Evolutionary conservation across 257 asterid species (phyloP), one percentile per base, ranked within the genome.

Genomic region (Solanum piurae): DNA sequence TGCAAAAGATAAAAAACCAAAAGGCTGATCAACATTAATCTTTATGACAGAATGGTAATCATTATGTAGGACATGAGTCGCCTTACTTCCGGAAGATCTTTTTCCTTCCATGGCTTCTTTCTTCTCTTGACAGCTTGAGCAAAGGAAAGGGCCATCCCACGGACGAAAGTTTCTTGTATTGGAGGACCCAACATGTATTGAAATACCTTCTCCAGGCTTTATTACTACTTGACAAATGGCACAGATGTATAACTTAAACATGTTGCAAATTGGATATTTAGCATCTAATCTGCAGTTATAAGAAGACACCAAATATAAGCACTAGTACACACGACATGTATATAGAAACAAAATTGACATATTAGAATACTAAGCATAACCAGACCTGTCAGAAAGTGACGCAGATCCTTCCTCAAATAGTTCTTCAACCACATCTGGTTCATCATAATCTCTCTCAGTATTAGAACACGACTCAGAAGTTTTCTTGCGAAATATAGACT

Each of bases 21-120:
- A 69, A 21, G 80, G 72, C n/a, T 29, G 49, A 74, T 40, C 72
- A 71, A 33, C 14, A n/a, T 52, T 52, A 52, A 10, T 58, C 8
- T 29, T 58, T 60, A 18, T 14, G 27, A 52, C 8, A 18, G 8
- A 68, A 80, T 37, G 11, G 36, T 52, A 52, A 18, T 52, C 13
- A 52, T 21, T 55, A 29, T 55, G 80, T 76, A 34, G 71, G 20
- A 29, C 37, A 76, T 82, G 27, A 76, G 40, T 72, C 71, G 71
- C 40, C 40, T 89, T 86, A 95, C 98, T 97, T 93, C 96, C 94
- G 27, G 93, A 90, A 87, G 90, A 91, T 90, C 90, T 87, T 92
- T 83, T 93, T 89, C 96, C 98, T 93, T 95, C 98, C 98, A 95
- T 95, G 90, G 98, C 95, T 82, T 94, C 95, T 90, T 92, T 94